These are phyloP conservation scores for Inosperma sp. DNA, from an alignment of 768 basidiomycete genomes.

Conservation along the genomic window DNA sequence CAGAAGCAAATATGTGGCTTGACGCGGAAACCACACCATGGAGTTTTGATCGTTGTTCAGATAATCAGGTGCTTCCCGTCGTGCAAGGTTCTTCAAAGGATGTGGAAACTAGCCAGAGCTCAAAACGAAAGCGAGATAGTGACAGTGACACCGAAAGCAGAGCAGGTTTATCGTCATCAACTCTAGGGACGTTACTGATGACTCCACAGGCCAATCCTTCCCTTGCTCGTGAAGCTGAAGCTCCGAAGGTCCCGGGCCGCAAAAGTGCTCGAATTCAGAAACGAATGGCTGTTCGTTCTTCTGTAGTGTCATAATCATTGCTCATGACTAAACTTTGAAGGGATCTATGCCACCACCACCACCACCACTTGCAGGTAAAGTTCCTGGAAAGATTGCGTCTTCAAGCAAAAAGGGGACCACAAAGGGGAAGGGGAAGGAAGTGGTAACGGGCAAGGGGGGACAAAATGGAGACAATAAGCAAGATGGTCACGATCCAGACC, in stretches of 20 bases:
- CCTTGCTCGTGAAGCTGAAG: background rate
- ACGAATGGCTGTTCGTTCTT: background rate
- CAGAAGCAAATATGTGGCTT: background rate
- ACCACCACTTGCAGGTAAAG: no score
- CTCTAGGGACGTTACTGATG: background rate
- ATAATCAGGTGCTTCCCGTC: background rate
- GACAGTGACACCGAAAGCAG: background rate
- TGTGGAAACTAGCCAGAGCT: no score
- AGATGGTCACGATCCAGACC: background rate
- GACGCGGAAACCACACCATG: background rate
- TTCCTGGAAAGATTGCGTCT: background rate
- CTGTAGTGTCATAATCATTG: background rate
- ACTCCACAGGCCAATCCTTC: background rate
- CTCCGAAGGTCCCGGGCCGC: background rate
- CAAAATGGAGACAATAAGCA: background rate
- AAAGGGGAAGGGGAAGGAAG: background rate
- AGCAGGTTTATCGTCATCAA: background rate
- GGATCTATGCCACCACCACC: background rate
- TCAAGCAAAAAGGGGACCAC: background rate
- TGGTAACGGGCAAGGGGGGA: background rate
- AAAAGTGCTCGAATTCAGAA: background rate
- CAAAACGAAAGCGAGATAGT: slow-evolving; percentile 1
- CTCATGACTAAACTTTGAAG: background rate
- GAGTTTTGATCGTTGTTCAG: background rate
- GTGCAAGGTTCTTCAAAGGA: background rate